phyloP scores from a whole-genome alignment of 2,329 filamentous ascomycete species.

The Trichophyton rubrum region DNA sequence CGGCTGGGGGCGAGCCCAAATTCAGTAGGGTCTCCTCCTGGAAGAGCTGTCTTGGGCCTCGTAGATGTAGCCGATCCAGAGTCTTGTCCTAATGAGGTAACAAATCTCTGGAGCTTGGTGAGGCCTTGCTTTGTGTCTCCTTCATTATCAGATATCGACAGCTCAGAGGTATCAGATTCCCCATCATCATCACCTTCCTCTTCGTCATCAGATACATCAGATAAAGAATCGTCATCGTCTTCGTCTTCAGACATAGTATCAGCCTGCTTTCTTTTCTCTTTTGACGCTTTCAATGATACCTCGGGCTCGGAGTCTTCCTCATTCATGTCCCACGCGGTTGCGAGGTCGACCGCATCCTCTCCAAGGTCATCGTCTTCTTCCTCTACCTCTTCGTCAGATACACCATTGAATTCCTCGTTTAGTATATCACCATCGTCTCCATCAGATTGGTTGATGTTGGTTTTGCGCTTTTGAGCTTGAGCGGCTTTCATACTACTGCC shows the following conservation, averaged over 20 bases:
- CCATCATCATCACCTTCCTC: slow-evolving; percentile 36
- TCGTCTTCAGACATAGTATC: slow-evolving; percentile 24
- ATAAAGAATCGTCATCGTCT: slow-evolving; percentile 28
- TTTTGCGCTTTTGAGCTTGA: slow-evolving; percentile 16
- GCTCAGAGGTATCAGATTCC: slow-evolving; percentile 39
- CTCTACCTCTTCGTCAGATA: slow-evolving; percentile 29
- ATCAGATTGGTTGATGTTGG: slow-evolving; percentile 15
- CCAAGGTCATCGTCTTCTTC: slow-evolving; percentile 52
- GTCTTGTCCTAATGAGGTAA: slow-evolving; percentile 49
- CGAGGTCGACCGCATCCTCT: slow-evolving; percentile 51
- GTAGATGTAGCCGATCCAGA: slow-evolving; percentile 22
- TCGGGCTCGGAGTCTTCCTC: slow-evolving; percentile 38
- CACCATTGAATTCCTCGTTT: slow-evolving; percentile 36
- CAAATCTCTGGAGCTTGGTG: slow-evolving; percentile 54
- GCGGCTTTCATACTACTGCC: slow-evolving; percentile 19
- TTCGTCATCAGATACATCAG: slow-evolving; percentile 37
- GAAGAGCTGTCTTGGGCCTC: slow-evolving; percentile 34
- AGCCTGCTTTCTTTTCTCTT: slow-evolving; percentile 14
- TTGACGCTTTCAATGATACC: slow-evolving; percentile 24
- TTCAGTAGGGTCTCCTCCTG: slow-evolving; percentile 52
- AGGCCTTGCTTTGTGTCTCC: slow-evolving; percentile 40
- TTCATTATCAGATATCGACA: slow-evolving; percentile 38
- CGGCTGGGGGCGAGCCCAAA: slow-evolving; percentile 45
- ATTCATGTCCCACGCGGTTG: slow-evolving; percentile 48
- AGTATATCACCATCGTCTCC: slow-evolving; percentile 36